Evolutionary conservation across 306 rosid species (phyloP).

Genomic region (Casuarina equisetifolia): DNA sequence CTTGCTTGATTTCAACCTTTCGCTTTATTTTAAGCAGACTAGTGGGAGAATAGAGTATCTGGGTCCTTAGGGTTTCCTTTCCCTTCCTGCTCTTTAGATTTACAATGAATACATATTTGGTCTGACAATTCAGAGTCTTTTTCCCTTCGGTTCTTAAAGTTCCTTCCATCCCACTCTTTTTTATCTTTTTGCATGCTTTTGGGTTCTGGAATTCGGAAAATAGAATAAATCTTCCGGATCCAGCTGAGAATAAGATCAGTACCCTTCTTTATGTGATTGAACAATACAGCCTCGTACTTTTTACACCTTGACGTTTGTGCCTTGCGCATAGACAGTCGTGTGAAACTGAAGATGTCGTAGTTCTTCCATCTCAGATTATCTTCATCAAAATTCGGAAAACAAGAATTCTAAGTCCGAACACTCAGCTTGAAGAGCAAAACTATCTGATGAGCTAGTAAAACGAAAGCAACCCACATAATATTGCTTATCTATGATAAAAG

Average conservation of each 20-base stretch:
- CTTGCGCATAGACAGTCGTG: conserved; percentile 21
- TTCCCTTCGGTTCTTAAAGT: not conserved
- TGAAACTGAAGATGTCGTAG: conserved; percentile 27
- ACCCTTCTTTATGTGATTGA: conserved; percentile 33
- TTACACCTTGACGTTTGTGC: conserved; percentile 36
- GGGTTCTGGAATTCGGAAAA: conserved; percentile 33
- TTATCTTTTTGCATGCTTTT: conserved; percentile 35
- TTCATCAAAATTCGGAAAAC: conserved; percentile 10
- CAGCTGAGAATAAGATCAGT: conserved; percentile 21
- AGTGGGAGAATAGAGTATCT: conserved; percentile 20
- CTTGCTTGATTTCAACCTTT: conserved; percentile 46
- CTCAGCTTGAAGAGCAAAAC: conserved; percentile 16
- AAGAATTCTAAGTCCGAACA: conserved; percentile 9
- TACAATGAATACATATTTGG: conserved; percentile 5
- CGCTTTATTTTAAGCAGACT: conserved; percentile 32
- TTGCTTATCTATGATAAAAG: conserved; percentile 2
- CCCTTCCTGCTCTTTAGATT: conserved; percentile 22
- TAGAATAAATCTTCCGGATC: conserved; percentile 22
- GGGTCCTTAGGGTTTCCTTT: conserved; percentile 49
- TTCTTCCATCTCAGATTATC: conserved; percentile 23
- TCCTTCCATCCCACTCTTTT: not conserved
- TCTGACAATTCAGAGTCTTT: conserved; percentile 11
- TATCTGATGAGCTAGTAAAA: not conserved
- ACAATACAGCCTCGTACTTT: conserved; percentile 33
- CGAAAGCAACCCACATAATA: not conserved